Percentiles rank a stretch among this genome's conserved stretches.
Evolutionary conservation across 2,329 filamentous ascomycete species (phyloP).

Genomic region (Phyllosticta citrichinensis): DNA sequence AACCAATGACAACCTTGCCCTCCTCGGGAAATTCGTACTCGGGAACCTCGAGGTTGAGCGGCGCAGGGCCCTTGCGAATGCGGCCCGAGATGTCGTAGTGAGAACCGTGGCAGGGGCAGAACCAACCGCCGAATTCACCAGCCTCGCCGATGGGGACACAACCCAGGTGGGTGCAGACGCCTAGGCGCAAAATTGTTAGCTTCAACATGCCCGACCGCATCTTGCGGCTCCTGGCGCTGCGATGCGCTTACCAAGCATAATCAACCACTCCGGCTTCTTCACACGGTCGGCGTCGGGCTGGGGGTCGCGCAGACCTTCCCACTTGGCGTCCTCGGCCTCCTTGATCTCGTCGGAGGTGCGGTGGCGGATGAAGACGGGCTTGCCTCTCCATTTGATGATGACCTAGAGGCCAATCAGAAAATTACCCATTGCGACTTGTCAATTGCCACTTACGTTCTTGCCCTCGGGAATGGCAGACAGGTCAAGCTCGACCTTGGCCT

Average conservation of each 20-base stretch:
- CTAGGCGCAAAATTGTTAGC: conserved; percentile 36
- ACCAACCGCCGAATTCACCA: conserved; percentile 97
- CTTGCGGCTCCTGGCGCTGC: not conserved
- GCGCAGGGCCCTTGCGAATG: conserved; percentile 93
- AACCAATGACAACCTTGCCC: conserved; percentile 84
- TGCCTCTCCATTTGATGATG: conserved; percentile 99
- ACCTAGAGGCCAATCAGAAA: conserved; percentile 45
- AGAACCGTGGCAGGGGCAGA: conserved; percentile 99
- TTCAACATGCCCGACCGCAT: not conserved
- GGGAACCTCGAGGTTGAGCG: conserved; percentile 94
- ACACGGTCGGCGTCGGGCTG: conserved; percentile 86
- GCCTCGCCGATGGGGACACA: conserved; percentile 99
- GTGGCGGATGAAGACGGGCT: conserved; percentile 99
- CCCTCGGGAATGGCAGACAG: conserved; percentile 88
- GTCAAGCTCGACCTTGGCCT: conserved; percentile 99
- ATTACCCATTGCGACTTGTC: not conserved
- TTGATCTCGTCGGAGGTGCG: conserved; percentile 87
- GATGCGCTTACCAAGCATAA: conserved; percentile 74
- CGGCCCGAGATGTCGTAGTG: conserved; percentile 99
- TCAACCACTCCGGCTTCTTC: conserved; percentile 96
- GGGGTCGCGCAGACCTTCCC: conserved; percentile 78
- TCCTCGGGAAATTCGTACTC: conserved; percentile 89
- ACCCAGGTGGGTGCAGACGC: conserved; percentile 97
- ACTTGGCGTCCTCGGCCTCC: conserved; percentile 81
- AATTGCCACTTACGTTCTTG: conserved; percentile 72